These are phyloP conservation scores for Scytalidium sp. DNA, from an alignment of 2,329 filamentous ascomycete species.

Conservation along the genomic window DNA sequence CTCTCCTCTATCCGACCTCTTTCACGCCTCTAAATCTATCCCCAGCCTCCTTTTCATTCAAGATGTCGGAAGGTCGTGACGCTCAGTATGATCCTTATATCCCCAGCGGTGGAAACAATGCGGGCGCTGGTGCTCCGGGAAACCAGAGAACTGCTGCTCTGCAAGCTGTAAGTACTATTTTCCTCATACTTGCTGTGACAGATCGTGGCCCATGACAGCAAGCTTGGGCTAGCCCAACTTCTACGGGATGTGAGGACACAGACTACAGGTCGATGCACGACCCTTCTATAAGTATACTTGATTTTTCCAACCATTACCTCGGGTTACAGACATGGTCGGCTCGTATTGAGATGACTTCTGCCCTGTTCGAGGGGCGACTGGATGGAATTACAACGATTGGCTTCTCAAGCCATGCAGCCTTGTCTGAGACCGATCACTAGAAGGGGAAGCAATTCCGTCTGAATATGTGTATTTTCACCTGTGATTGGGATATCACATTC, in stretches of 20 bases:
- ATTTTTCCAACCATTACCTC: no score
- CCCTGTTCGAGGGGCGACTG: no score
- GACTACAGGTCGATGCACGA: no score
- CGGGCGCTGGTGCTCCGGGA: constrained; percentile 22
- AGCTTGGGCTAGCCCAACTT: background rate
- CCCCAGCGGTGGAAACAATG: constrained; percentile 18
- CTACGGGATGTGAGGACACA: no score
- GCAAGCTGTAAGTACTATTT: constrained; percentile 71
- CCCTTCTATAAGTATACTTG: no score
- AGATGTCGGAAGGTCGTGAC: constrained; percentile 24
- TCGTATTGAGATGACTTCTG: no score
- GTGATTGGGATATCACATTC: background rate
- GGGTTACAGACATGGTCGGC: no score
- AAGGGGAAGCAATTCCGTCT: background rate
- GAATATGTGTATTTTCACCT: background rate
- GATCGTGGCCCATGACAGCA: background rate
- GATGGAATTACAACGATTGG: no score
- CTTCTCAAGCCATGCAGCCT: background rate
- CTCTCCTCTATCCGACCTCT: background rate
- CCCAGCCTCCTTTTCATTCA: constrained; percentile 12
- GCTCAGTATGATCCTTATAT: constrained; percentile 31
- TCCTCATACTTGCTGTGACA: constrained; percentile 5
- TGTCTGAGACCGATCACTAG: background rate
- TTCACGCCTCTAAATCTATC: no score
- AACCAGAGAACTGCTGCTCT: constrained; percentile 70